A percentile compares a stretch with the other conserved stretches of the same genome.
These are phyloP conservation scores for Pseudopithomyces chartarum DNA, from an alignment of 2,329 filamentous ascomycete species.

Conservation along the genomic window DNA sequence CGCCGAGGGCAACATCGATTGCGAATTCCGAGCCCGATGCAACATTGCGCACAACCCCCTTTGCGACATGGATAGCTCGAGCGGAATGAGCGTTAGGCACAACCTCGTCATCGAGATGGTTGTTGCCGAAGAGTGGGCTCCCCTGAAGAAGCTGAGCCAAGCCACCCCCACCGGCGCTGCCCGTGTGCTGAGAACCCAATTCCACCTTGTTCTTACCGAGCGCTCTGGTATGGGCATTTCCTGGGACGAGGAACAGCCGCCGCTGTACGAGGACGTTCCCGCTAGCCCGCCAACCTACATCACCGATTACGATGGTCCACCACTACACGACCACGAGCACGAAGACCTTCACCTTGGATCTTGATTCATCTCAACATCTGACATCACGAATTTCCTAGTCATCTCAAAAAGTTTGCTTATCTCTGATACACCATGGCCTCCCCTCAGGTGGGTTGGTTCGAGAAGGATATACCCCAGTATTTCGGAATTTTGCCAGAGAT, in stretches of 20 bases:
- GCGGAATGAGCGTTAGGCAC: slow-evolving; percentile 81
- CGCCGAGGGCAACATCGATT: slow-evolving; percentile 74
- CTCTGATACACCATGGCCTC: not conserved
- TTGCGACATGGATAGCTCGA: slow-evolving; percentile 76
- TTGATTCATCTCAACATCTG: not conserved
- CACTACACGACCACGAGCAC: slow-evolving; percentile 18
- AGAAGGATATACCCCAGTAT: slow-evolving; percentile 20
- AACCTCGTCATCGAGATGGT: slow-evolving; percentile 90
- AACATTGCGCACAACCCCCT: slow-evolving; percentile 67
- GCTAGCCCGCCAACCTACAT: slow-evolving; percentile 72
- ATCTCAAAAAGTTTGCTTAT: not conserved
- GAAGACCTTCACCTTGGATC: slow-evolving; percentile 8
- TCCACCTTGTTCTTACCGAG: slow-evolving; percentile 81
- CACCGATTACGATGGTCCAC: slow-evolving; percentile 31
- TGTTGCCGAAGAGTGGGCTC: slow-evolving; percentile 84
- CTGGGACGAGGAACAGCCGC: slow-evolving; percentile 96
- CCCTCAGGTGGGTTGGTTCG: not conserved
- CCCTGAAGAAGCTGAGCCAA: slow-evolving; percentile 71
- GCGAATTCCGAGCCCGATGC: slow-evolving; percentile 74
- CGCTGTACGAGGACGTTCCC: slow-evolving; percentile 92
- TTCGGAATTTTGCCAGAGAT: not conserved
- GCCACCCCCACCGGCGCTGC: slow-evolving; percentile 88
- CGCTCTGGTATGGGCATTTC: slow-evolving; percentile 85
- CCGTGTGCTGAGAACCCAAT: slow-evolving; percentile 90
- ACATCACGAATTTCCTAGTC: slow-evolving; percentile 6